Percentiles rank a stretch among this genome's conserved stretches.
Evolutionary conservation across 768 basidiomycete genomes (phyloP).

Genomic region (Xerocomellus chrysenteron): DNA sequence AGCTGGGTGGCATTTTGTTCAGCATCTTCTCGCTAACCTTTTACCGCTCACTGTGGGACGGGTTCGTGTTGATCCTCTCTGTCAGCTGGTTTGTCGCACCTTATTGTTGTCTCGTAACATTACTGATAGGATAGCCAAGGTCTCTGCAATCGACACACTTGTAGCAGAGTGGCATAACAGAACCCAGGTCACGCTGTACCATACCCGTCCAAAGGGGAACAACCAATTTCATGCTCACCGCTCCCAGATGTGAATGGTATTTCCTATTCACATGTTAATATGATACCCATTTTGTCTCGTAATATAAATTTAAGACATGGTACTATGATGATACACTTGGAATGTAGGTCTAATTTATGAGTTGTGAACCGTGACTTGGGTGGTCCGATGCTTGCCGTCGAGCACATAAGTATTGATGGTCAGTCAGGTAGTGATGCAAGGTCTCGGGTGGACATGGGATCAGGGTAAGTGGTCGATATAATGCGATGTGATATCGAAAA

Average conservation of each 20-base stretch:
- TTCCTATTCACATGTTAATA: conserved; percentile 3
- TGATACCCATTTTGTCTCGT: conserved; percentile 6
- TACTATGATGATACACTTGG: conserved; percentile 29
- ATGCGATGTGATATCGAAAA: conserved; percentile 77
- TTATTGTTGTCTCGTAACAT: neutral
- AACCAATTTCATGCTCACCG: neutral
- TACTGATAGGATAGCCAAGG: conserved; percentile 10
- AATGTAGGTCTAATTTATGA: conserved; percentile 18
- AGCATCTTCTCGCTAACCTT: conserved; percentile 10
- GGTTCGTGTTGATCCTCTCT: conserved; percentile 10
- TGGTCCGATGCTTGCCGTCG: conserved; percentile 4
- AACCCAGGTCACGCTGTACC: conserved; percentile 4
- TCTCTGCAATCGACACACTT: conserved; percentile 10
- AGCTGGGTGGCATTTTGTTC: conserved; percentile 13
- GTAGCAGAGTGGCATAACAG: conserved; percentile 7
- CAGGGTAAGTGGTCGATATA: conserved; percentile 66
- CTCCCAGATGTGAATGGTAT: neutral
- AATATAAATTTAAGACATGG: conserved; percentile 10
- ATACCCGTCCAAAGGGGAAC: neutral
- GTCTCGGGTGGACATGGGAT: conserved; percentile 9
- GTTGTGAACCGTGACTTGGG: conserved; percentile 4
- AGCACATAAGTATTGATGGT: conserved; percentile 12
- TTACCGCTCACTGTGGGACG: conserved; percentile 1
- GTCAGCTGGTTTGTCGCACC: conserved; percentile 15
- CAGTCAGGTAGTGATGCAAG: conserved; percentile 3